Evolutionary conservation across 1,284 basidiomycete genomes (phyloP), one percentile per base, ranked within the genome.

Genomic region (Omphalotus olearius): DNA sequence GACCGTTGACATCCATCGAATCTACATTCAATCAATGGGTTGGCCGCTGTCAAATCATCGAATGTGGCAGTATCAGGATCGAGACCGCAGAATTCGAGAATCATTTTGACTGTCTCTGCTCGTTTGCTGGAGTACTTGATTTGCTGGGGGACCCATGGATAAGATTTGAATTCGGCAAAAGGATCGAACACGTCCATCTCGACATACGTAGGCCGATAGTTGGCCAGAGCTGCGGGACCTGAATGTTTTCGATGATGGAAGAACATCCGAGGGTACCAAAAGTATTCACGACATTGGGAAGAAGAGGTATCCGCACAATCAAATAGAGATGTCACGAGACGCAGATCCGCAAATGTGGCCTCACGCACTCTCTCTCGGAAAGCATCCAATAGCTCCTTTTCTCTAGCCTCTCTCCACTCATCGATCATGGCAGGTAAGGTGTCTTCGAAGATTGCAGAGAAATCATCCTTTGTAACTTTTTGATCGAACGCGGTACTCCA

Each of bases 221-320:
- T 14, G 36, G 23, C 17, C 7, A 23, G 38, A 16, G 16, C 16
- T 33, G 30, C 30, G 13, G 13, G 9, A 33, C 30, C 7, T 10
- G 30, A 13, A 33, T 33, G 30, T 13, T 33, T 33, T 33, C 50
- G 45, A 6, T 7, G 14, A n/a, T 51, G 50, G 11, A 33, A 45
- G 17, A 51, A 51, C 36, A 51, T 38, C n/a, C 45, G 33, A 20
- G 50, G 36, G 33, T 45, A 51, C 20, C 38, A 40, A n/a, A 40
- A 17, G n/a, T 23, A 23, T n/a, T 40, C 38, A n/a, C 4, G 36
- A 16, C 33, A 43, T 25, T 18, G 6, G 25, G 10, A 4, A 28
- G 26, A 18, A 6, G 25, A 5, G 23, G 42, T 39, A 1, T 26
- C 14, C 26, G 2, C 30, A 36, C 50, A 51, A 10, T 39, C 23